phyloP scores from a whole-genome alignment of 1,139 yeast genomes.

The Candida sanyaensis region DNA sequence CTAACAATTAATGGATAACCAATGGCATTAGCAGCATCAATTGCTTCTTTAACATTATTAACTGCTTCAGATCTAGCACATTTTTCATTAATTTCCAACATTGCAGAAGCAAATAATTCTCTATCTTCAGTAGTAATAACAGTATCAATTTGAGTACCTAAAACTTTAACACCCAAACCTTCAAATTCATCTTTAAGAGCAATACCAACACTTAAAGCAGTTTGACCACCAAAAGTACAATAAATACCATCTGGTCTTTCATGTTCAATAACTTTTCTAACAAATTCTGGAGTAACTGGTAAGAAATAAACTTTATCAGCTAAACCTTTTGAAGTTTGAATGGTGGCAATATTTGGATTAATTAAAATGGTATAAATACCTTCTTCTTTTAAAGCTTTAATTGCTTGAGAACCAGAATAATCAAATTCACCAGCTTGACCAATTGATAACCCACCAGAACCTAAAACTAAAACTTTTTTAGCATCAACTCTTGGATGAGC shows the following conservation, averaged over 20 bases:
- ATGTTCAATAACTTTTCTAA: constrained; percentile 89
- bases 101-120: constrained; percentile 91
- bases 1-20: constrained; percentile 98
- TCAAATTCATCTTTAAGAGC: constrained; percentile 93
- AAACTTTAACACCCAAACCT: constrained; percentile 86
- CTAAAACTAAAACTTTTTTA: constrained; percentile 85
- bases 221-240: constrained; percentile 97
- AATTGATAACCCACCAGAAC: constrained; percentile 96
- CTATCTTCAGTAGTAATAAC: constrained; percentile 97
- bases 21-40: constrained; percentile 79
- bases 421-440: constrained; percentile 99
- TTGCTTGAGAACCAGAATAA: constrained; percentile 97
- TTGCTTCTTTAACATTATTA: constrained; percentile 88
- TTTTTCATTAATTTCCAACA: constrained; percentile 91
- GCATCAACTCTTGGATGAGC: constrained; percentile 72
- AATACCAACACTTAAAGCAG: constrained; percentile 95
- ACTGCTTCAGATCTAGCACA: constrained; percentile 97
- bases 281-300: constrained; percentile 96
- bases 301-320: constrained; percentile 95
- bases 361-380: constrained; percentile 82
- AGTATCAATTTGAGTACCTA: constrained; percentile 96
- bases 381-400: constrained; percentile 92
- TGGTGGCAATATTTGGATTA: constrained; percentile 97
- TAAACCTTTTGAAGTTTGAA: constrained; percentile 92
- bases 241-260: constrained; percentile 96